Evolutionary conservation across 495 filamentous ascomycete species (phyloP), one percentile per base, ranked within the genome.

Genomic region (Podospora anserina): DNA sequence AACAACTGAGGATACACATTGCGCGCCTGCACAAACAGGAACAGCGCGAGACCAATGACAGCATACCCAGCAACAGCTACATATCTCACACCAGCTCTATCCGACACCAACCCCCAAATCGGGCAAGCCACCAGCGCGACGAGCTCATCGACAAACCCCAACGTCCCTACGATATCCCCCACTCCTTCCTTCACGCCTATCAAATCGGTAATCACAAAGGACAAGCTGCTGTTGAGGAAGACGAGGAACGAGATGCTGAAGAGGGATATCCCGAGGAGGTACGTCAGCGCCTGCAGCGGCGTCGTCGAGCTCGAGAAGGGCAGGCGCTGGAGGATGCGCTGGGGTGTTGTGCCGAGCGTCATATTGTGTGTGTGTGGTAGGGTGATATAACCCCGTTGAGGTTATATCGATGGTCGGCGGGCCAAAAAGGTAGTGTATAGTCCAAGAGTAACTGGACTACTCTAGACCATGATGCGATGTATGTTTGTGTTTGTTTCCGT

Each of bases 161-260:
- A 83, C 1, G 94, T 97, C 26, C 95, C 95, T 20, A 97, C 93
- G 4, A 92, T 89, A 82, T 97, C 89, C 34, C 95, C 95, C 30
- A 97, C 92, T 63, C 87, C 86, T 60, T 88, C 77, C 72, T 86
- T 86, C 54, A 92, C 81, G 60, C 91, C 91, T 66, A 99, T 88
- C 53, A 96, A 82, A 78, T 97, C 91, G 7, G 93, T 97, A 70
- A 98, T 90, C 63, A 98, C 92, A 79, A 98, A 99, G 39, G 92
- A 94, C 66, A 98, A 83, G 72, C 90, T 90, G 71, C 90, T 90
- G 81, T 98, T 99, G 71, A 99, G 89, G 82, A 97, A 99, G 61
- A 99, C 95, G 65, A 99, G 88, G 82, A 98, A 97, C 44, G 92
- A 90, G 73, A 99, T 99, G 71, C 91, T 94, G 83, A 97, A 97